phyloP scores from a whole-genome alignment of 116 monocot genomes.

The Posidonia oceanica region DNA sequence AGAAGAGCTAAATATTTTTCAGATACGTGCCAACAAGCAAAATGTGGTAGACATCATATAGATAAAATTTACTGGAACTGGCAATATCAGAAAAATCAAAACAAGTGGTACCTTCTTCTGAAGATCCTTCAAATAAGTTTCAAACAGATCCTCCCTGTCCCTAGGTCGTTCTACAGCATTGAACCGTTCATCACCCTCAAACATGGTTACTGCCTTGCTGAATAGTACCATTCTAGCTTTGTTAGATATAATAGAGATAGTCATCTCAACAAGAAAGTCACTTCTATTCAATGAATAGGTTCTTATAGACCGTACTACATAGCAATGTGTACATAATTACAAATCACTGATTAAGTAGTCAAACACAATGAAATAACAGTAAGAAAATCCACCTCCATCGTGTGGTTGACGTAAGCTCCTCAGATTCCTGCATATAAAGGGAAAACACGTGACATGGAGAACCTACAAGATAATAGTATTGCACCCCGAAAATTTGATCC shows the following conservation, averaged over 20 bases:
- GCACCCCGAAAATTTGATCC: neutral
- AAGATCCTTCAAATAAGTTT: slow-evolving; percentile 68
- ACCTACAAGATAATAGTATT: neutral
- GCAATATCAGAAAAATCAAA: neutral
- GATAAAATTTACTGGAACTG: neutral
- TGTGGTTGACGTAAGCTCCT: slow-evolving; percentile 73
- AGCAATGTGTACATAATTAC: too few relatives aligned
- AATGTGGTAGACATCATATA: neutral
- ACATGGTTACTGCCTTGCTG: slow-evolving; percentile 87
- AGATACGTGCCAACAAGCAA: too few relatives aligned
- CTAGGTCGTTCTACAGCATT: slow-evolving; percentile 74
- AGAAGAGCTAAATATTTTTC: too few relatives aligned
- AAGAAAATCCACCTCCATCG: slow-evolving; percentile 59
- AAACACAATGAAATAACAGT: neutral
- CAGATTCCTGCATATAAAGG: slow-evolving; percentile 47
- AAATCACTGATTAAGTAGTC: neutral
- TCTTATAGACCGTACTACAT: too few relatives aligned
- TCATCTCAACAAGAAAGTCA: too few relatives aligned
- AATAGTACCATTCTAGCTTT: neutral
- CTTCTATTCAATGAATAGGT: too few relatives aligned
- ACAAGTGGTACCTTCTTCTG: slow-evolving; percentile 74
- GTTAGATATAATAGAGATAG: too few relatives aligned
- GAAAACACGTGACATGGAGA: too few relatives aligned
- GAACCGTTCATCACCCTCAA: slow-evolving; percentile 91
- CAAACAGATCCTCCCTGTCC: slow-evolving; percentile 92